Base-by-base conservation (phyloP, 2,329 filamentous ascomycete genomes). In the Pseudocercospora cruenta region DNA sequence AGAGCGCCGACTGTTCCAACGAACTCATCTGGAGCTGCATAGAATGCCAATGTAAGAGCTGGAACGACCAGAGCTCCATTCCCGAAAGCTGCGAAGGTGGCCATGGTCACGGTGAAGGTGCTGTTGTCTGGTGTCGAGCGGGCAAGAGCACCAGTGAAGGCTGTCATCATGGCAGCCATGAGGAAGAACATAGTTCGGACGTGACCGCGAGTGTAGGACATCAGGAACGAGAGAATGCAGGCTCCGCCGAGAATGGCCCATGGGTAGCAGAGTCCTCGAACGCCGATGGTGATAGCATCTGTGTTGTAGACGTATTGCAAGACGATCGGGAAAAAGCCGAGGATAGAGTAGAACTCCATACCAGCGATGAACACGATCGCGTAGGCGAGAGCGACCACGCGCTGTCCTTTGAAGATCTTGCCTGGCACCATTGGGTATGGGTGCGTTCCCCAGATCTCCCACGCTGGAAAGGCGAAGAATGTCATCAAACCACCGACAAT, bases 1-100 rank as follows among this genome's bases (percentile, higher is more conserved):
- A 91, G 81, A 3, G 89, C 87, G 1, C 88, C 86, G 58, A 90
- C 83, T 4, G 89, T 91, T 12, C 87, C 89, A 68, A 91, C 90
- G 7, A 90, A 82, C 64, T 91, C 88, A 72, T 89, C 86, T 0
- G 88, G 88, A 67, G 70, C 68, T 16, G 70, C 87, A 89, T 71
- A 90, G 86, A 70, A 91, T 86, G 88, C 68, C 62, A 91, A 88
- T 67, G 90, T 88, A 0, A 86, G 86, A 1, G 86, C 85, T 0
- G 88, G 89, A 5, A 91, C 86, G 22, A 90, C 85, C 58, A 91
- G 87, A 4, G 86, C 89, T 4, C 88, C 89, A 8, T 90, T 86
- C 16, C 89, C 89, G 10, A 90, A 78, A 5, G 86, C 85, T 1
- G 87, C 87, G 12, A 90, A 75, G 16, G 85, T 80, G n/a, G 90